Percentiles rank a stretch among this genome's conserved stretches.
These are phyloP conservation scores for Fusarium sp. DNA, from an alignment of 2,329 filamentous ascomycete species.

Conservation along the genomic window DNA sequence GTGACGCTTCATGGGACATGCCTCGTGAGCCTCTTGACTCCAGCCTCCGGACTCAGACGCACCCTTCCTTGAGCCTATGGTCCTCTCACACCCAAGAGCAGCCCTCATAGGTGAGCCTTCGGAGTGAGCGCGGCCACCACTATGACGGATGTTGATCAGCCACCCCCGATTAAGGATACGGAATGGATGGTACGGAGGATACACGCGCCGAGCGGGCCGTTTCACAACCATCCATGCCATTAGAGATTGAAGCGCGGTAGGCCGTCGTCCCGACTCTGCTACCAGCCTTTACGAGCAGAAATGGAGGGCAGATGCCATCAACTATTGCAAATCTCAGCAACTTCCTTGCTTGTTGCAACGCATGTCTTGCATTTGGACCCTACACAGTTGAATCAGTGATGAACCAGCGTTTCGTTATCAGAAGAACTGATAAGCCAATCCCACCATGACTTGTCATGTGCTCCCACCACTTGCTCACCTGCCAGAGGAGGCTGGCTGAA, in stretches of 20 bases:
- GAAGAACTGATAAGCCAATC: slow-evolving; percentile 7
- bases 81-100: slow-evolving; percentile 22
- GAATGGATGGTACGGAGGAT: slow-evolving; percentile 35
- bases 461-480: slow-evolving; percentile 29
- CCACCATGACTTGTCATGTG: slow-evolving; percentile 32
- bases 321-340: neutral
- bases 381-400: slow-evolving; percentile 9
- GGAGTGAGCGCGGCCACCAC: slow-evolving; percentile 13
- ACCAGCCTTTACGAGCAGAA: slow-evolving; percentile 12
- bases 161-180: slow-evolving; percentile 12
- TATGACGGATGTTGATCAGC: slow-evolving; percentile 9
- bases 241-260: slow-evolving; percentile 16
- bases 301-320: slow-evolving; percentile 15
- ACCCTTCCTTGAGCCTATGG: slow-evolving; percentile 3
- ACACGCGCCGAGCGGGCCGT: slow-evolving; percentile 42
- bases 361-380: slow-evolving; percentile 9
- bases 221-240: slow-evolving; percentile 31
- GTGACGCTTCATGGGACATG: slow-evolving; percentile 27
- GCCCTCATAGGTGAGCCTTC: slow-evolving; percentile 13
- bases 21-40: slow-evolving; percentile 28
- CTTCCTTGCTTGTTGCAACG: neutral
- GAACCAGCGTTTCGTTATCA: slow-evolving; percentile 1
- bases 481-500: slow-evolving; percentile 18
- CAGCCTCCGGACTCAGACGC: slow-evolving; percentile 23
- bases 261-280: slow-evolving; percentile 12